These are phyloP conservation scores for Trypanosoma mega DNA, from an alignment of 208 protist genomes.

Conservation along the genomic window DNA sequence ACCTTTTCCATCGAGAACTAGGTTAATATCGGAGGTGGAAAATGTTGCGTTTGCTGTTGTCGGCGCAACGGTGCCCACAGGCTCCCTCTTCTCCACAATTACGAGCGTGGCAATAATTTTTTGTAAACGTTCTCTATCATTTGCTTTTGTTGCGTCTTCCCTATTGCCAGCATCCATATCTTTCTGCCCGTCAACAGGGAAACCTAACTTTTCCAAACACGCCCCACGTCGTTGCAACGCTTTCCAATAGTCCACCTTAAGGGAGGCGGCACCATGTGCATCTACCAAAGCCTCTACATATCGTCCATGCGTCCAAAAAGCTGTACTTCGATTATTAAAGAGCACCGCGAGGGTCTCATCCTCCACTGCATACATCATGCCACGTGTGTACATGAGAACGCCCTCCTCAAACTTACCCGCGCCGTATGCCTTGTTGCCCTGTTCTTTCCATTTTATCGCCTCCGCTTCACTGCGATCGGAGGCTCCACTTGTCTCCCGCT, in stretches of 20 bases:
- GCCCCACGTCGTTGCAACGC: slow-evolving; percentile 67
- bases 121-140: slow-evolving; percentile 36
- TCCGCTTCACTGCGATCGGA: slow-evolving; percentile 48
- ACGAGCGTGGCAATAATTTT: slow-evolving; percentile 37
- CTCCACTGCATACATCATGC: slow-evolving; percentile 65
- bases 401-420: slow-evolving; percentile 38
- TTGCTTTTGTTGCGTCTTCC: slow-evolving; percentile 32
- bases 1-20: slow-evolving; percentile 13
- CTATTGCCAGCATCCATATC: slow-evolving; percentile 58
- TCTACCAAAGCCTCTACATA: slow-evolving; percentile 68
- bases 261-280: slow-evolving; percentile 44
- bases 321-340: slow-evolving; percentile 77
- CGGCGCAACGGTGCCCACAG: not conserved
- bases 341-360: slow-evolving; percentile 62
- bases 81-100: slow-evolving; percentile 13
- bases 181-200: slow-evolving; percentile 40
- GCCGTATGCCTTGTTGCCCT: slow-evolving; percentile 65
- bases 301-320: slow-evolving; percentile 53
- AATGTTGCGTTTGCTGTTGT: slow-evolving; percentile 3
- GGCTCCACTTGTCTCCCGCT: slow-evolving; percentile 26
- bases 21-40: not conserved
- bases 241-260: slow-evolving; percentile 69
- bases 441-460: slow-evolving; percentile 77
- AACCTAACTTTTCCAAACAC: slow-evolving; percentile 65
- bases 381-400: slow-evolving; percentile 70